Conservation (phyloP, 345 rosid species). For the Schrenkiella parvula region DNA sequence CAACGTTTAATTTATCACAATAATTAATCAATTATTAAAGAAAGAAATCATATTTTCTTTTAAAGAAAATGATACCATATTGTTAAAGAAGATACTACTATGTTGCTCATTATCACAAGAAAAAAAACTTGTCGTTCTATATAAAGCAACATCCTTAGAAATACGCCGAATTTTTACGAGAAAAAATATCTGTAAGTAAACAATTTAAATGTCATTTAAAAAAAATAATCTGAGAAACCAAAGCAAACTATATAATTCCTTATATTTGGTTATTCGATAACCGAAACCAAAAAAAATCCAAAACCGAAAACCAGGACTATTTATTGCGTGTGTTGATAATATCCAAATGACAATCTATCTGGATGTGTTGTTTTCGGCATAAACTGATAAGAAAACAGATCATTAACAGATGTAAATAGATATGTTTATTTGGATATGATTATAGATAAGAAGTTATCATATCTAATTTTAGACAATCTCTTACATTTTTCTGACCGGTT, state of each 20-base stretch:
- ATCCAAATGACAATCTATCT: not conserved
- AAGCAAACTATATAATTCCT: not conserved
- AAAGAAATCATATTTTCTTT: no score
- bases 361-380: not conserved
- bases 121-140: no score
- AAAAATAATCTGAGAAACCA: no score
- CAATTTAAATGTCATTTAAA: no score
- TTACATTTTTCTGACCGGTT: not conserved
- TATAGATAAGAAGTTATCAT: not conserved
- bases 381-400: not conserved
- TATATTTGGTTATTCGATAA: not conserved
- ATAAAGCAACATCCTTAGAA: no score
- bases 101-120: no score
- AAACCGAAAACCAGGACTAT: not conserved
- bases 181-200: no score
- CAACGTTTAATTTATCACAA: no score
- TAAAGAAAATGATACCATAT: no score
- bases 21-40: no score
- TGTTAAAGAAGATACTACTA: no score
- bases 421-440: not conserved
- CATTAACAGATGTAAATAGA: not conserved
- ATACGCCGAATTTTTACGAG: no score
- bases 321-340: not conserved
- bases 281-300: not conserved
- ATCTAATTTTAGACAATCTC: not conserved